Evolutionary conservation across 139 green algal genomes (phyloP), one percentile per base, ranked within the genome.

Genomic region (Chlamydomonas sphaeroides): DNA sequence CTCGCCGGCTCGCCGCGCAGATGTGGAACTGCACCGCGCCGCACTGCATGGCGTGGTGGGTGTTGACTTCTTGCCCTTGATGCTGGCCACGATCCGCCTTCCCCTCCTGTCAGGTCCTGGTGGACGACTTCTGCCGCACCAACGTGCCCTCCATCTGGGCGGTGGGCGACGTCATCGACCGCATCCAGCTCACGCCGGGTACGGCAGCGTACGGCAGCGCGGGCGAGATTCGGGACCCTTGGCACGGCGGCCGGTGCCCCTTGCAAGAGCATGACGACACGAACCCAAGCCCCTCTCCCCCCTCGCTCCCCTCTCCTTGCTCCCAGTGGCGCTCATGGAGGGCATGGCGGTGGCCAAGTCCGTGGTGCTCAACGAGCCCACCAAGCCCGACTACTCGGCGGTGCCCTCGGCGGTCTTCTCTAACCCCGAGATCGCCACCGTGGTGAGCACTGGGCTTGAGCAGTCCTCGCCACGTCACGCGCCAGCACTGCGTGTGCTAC

Each of bases 311-410:
- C 45, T 30, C 23, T 5, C 30, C 15, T 4, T n/a, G 8, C 61
- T 28, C 48, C 7, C 76, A 83, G 96, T 98, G 41, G 96, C 96
- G 26, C 92, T 99, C 23, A 99, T 99, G 97, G 95, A 98, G 90
- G 97, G 94, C 89, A 99, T 98, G 96, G 96, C 97, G 0, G 90
- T 99, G 65, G 92, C 92, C 67, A 94, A 94, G 57, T 98, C 96
- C 0, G 84, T 96, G 23, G 97, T 98, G 69, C 90, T 94, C 10
- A 86, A 91, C 70, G 72, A 91, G 72, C 89, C 91, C 36, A 98
- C 94, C 20, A 93, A 93, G 85, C 95, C 97, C 53, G 93, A 97
- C 86, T 95, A 98, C 87, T 75, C 85, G 14, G 93, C 90, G 30
- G 91, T 97, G 78, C 42, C 91, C 38, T 91, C 82, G 38, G 91